Evolutionary conservation across 352 stramenopile genomes (phyloP).

Genomic region (Phytophthora sojae): DNA sequence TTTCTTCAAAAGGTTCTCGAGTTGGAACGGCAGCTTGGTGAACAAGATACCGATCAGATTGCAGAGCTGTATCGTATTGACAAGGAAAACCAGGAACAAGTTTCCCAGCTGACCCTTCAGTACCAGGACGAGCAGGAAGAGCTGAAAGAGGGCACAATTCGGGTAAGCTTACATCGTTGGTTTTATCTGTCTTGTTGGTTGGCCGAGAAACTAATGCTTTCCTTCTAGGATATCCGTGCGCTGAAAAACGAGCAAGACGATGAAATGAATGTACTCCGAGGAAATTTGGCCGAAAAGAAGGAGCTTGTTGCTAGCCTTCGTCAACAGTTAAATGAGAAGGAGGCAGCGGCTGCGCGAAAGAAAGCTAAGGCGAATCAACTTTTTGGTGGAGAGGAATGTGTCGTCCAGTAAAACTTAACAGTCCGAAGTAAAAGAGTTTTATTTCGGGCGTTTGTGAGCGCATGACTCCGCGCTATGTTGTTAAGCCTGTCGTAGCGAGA

Average conservation of each 20-base stretch:
- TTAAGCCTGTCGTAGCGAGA: too few relatives aligned
- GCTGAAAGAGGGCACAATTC: constrained; percentile 65
- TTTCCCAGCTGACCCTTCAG: constrained; percentile 46
- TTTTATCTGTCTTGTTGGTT: neutral
- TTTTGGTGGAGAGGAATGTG: constrained; percentile 64
- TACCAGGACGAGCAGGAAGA: constrained; percentile 68
- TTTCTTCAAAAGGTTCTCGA: constrained; percentile 71
- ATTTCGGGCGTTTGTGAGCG: too few relatives aligned
- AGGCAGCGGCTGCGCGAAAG: constrained; percentile 47
- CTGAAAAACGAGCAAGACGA: constrained; percentile 72
- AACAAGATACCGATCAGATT: constrained; percentile 74
- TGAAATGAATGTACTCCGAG: constrained; percentile 53
- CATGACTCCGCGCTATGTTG: too few relatives aligned
- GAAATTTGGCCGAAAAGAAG: constrained; percentile 60
- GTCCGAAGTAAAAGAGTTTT: too few relatives aligned
- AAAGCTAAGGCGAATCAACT: constrained; percentile 49
- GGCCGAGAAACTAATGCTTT: neutral
- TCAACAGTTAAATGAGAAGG: constrained; percentile 62
- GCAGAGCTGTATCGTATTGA: constrained; percentile 69
- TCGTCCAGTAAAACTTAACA: constrained; percentile 42
- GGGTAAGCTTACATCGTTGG: constrained; percentile 35
- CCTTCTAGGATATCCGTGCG: constrained; percentile 51
- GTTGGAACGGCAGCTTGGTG: constrained; percentile 66
- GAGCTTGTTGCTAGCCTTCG: constrained; percentile 54
- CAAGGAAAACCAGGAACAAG: constrained; percentile 58